Conservation (phyloP, 768 basidiomycete genomes). For the Floccularia luteovirens region DNA sequence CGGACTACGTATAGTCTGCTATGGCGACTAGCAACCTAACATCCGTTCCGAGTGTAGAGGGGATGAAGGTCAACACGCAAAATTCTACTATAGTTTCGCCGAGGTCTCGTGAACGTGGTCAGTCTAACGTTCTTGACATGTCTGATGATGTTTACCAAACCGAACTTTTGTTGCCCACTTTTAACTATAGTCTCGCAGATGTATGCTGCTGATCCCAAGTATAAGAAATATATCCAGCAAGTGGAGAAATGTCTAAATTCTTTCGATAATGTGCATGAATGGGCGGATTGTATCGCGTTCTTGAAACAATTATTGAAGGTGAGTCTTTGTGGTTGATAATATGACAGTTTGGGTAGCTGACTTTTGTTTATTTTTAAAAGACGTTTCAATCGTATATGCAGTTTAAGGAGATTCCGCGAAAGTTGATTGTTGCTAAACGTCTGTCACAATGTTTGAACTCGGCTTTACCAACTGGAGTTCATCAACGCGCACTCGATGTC, state of each 20-base stretch:
- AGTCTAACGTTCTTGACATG: too few species aligned
- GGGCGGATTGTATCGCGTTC: slow-evolving; percentile 99
- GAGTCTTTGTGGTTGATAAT: slow-evolving; percentile 8
- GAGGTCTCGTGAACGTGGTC: too few species aligned
- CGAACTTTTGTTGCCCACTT: too few species aligned
- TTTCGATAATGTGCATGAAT: slow-evolving; percentile 95
- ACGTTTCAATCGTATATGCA: slow-evolving; percentile 90
- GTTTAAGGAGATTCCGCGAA: slow-evolving; percentile 94
- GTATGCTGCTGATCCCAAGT: slow-evolving; percentile 81
- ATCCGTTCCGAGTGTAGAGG: too few species aligned
- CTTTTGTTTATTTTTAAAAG: slow-evolving; percentile 26
- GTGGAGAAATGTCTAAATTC: slow-evolving; percentile 90
- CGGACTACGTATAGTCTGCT: too few species aligned
- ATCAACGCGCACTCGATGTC: slow-evolving; percentile 93
- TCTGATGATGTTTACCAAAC: too few species aligned
- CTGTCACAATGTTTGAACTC: slow-evolving; percentile 96
- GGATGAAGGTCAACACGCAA: too few species aligned
- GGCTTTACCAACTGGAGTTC: slow-evolving; percentile 94
- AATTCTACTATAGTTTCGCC: too few species aligned
- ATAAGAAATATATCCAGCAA: slow-evolving; percentile 86
- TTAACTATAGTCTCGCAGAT: slow-evolving; percentile 43
- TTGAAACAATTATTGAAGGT: slow-evolving; percentile 91
- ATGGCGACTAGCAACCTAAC: too few species aligned
- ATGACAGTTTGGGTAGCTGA: neutral
- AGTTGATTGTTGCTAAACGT: slow-evolving; percentile 90